Evolutionary conservation across 2,329 filamentous ascomycete genomes (phyloP).

Genomic region (Trichoderma atroviride): DNA sequence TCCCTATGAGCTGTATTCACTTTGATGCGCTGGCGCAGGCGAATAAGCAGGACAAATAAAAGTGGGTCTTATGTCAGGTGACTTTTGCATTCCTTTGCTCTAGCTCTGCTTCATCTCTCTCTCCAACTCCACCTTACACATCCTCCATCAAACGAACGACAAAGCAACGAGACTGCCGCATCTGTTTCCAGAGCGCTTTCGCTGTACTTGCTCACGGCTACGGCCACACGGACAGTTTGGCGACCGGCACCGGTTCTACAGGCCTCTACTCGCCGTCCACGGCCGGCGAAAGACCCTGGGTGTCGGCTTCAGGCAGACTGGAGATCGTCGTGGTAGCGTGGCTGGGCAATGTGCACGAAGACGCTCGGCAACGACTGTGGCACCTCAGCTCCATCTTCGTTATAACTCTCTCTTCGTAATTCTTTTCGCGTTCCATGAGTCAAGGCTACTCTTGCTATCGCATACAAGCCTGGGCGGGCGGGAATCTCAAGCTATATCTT

Average conservation of each 20-base stretch:
- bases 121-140: not conserved
- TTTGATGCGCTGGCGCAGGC: not conserved
- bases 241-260: slow-evolving; percentile 7
- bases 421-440: not conserved
- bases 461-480: slow-evolving; percentile 12
- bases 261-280: slow-evolving; percentile 14
- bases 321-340: slow-evolving; percentile 6
- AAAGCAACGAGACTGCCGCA: not conserved
- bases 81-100: not conserved
- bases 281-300: slow-evolving; percentile 13
- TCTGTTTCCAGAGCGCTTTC: not conserved
- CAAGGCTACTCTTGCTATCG: slow-evolving; percentile 1
- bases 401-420: not conserved
- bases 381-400: not conserved
- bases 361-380: not conserved
- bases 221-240: slow-evolving; percentile 7
- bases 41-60: not conserved
- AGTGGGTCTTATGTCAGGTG: not conserved
- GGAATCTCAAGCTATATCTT: slow-evolving; percentile 7
- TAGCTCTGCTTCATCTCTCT: not conserved
- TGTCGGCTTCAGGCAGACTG: slow-evolving; percentile 15
- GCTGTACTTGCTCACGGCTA: not conserved
- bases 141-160: not conserved
- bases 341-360: slow-evolving; percentile 3
- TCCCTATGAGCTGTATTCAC: not conserved